phyloP scores from a whole-genome alignment of 2,329 filamentous ascomycete species.

The Penicillium griseofulvum region DNA sequence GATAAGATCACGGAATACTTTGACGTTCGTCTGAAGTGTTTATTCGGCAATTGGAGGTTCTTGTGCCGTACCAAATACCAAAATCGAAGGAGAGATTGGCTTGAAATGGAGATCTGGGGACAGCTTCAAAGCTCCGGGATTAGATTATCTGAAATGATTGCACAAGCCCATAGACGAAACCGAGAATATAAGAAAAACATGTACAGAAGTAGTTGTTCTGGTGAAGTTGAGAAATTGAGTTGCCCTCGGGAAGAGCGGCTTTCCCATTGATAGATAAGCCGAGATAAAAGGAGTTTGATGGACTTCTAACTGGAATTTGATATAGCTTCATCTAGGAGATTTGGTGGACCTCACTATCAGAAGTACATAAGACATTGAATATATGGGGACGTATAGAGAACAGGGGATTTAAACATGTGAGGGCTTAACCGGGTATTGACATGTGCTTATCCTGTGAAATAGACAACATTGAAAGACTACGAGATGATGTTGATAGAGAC shows the following conservation, averaged over 20 bases:
- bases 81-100: conserved; percentile 11
- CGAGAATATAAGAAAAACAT: conserved; percentile 8
- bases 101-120: conserved; percentile 1
- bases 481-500: not conserved
- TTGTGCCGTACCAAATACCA: not conserved
- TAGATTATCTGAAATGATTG: conserved; percentile 12
- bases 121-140: conserved; percentile 10
- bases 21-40: not conserved
- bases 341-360: not conserved
- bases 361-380: not conserved
- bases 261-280: conserved; percentile 9
- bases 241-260: conserved; percentile 25
- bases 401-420: too few species aligned
- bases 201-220: conserved; percentile 5
- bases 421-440: not conserved
- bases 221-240: conserved; percentile 22
- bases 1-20: conserved; percentile 19
- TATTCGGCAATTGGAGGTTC: conserved; percentile 5
- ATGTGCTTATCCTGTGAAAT: not conserved
- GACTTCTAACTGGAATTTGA: not conserved
- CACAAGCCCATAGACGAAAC: not conserved
- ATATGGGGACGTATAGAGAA: not conserved
- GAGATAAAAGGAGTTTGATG: not conserved
- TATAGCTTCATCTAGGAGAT: not conserved
- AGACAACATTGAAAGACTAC: not conserved